These are phyloP conservation scores for Gliomastix tumulicola DNA, from an alignment of 2,329 filamentous ascomycete genomes.

Conservation along the genomic window DNA sequence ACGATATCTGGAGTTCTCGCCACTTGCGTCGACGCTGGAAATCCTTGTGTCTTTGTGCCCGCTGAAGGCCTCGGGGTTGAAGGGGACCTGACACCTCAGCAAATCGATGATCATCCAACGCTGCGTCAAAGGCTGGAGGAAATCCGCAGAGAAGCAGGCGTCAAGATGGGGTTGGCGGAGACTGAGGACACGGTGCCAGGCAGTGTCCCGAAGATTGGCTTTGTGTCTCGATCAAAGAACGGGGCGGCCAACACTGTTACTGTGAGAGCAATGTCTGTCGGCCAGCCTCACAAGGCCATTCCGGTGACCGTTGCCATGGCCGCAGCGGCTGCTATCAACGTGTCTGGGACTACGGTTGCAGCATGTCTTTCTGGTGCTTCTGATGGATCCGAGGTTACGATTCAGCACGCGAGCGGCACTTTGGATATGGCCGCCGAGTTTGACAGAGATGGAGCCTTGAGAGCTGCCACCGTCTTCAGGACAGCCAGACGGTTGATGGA, in stretches of 20 bases:
- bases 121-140: conserved; percentile 41
- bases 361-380: conserved; percentile 16
- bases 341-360: conserved; percentile 29
- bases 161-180: conserved; percentile 52
- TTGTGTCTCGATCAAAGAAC: too few relatives aligned
- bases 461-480: conserved; percentile 33
- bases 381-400: conserved; percentile 18
- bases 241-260: conserved; percentile 27
- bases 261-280: conserved; percentile 43
- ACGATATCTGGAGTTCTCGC: conserved; percentile 43
- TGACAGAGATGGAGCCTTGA: conserved; percentile 21
- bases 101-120: conserved; percentile 36
- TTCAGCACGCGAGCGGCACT: conserved; percentile 40
- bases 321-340: conserved; percentile 37
- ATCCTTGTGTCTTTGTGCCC: conserved; percentile 55
- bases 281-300: conserved; percentile 47
- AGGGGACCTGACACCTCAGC: conserved; percentile 43
- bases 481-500: conserved; percentile 41
- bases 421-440: conserved; percentile 14
- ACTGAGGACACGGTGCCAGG: conserved; percentile 30
- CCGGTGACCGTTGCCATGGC: conserved; percentile 47
- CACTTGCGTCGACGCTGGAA: conserved; percentile 56
- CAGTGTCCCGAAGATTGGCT: conserved; percentile 59
- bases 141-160: conserved; percentile 49
- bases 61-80: conserved; percentile 40